phyloP scores from a whole-genome alignment of 768 basidiomycete genomes.

The Polyporus arcularius region DNA sequence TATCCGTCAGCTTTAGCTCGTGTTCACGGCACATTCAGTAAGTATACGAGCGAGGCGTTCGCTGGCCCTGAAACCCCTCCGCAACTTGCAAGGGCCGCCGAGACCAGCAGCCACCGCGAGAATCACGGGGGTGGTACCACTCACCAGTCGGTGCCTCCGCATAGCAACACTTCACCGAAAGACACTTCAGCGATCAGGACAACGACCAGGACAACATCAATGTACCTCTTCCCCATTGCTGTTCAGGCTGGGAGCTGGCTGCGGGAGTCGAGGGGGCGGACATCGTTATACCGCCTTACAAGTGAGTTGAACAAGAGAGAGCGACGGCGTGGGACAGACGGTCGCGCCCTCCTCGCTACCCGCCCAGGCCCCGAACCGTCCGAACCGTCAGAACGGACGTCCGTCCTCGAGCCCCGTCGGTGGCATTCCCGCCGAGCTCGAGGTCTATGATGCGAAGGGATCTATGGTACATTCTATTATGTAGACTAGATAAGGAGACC shows the following conservation, averaged over 20 bases:
- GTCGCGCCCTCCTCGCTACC: constrained; percentile 16
- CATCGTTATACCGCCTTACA: constrained; percentile 17
- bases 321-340: constrained; percentile 16
- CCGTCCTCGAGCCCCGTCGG: constrained; percentile 3
- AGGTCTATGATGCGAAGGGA: neutral
- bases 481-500: neutral
- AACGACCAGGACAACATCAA: neutral
- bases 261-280: constrained; percentile 10
- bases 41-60: neutral
- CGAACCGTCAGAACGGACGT: neutral
- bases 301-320: constrained; percentile 11
- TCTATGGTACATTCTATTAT: constrained; percentile 15
- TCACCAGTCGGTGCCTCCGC: constrained; percentile 88
- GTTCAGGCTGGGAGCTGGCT: constrained; percentile 9
- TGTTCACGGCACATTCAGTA: constrained; percentile 1
- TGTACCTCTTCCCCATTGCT: constrained; percentile 25
- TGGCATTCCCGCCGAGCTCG: neutral
- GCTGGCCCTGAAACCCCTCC: neutral
- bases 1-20: constrained; percentile 5
- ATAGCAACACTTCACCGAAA: constrained; percentile 63
- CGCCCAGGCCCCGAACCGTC: constrained; percentile 5
- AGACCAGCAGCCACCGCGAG: constrained; percentile 9
- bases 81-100: constrained; percentile 8
- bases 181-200: neutral
- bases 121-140: constrained; percentile 29